Base-by-base conservation (phyloP, 1,284 basidiomycete genomes). In the Sphaerobolus stellatus region DNA sequence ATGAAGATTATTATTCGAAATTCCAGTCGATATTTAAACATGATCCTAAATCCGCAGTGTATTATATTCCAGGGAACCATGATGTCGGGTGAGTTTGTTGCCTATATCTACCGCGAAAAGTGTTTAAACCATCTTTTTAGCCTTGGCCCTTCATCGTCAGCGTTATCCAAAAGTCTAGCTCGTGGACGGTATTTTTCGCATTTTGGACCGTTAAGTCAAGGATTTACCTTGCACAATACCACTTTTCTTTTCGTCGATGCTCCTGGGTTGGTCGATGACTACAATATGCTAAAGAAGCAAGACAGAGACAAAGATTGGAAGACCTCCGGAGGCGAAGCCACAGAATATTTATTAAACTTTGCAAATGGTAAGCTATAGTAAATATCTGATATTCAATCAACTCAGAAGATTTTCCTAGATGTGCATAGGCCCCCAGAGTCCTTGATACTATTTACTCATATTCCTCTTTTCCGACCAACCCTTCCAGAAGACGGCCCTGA, bases 41-140 rank as follows among this genome's bases (percentile, higher is more conserved):
- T 8, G 46, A 54, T 65, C 59, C 67, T 9, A 13, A 68, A 76
- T 70, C 76, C 0, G 73, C 78, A 0, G 75, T 79, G 27, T 82
- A 86, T 69, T 87, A 84, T 64, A 71, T 94, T n/a, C 88, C 90
- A 1, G 92, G 92, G 11, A 95, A 95, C 63, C 88, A 91, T 66
- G 92, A 95, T 62, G 77, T 94, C 43, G 89, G 86, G 80, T 89
- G 59, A 56, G 77, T 66, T 16, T 36, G 18, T 46, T 31, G 24
- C 29, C 31, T n/a, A 40, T 49, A 40, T 5, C 27, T 38, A 52
- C 55, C 41, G 54, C 11, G 18, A 31, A 47, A 43, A 43, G 22
- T 38, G n/a, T 38, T 61, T 47, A 38, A 55, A 29, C 38, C 9
- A 30, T 43, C 25, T 54, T 52, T 44, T 34, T 58, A 86, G 89